Base-by-base conservation (phyloP, 352 stramenopile species). In the Phytophthora hibernalis region DNA sequence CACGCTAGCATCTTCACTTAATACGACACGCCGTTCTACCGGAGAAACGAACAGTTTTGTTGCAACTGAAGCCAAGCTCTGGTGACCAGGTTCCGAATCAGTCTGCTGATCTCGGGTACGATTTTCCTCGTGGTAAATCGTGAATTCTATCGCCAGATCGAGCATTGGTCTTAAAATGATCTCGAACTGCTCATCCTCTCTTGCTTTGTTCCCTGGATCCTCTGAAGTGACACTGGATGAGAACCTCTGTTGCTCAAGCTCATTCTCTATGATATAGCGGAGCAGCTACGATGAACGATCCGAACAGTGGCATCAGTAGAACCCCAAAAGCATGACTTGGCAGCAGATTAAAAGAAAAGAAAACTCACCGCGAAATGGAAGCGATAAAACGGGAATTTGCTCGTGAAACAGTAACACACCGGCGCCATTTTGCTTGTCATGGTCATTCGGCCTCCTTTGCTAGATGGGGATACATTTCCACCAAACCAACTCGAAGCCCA, bases 301-400 rank as follows among this genome's bases (percentile, higher is more conserved):
- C 26, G 40, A 3, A 24, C 26, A 31, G 26, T 31, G 26, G 26
- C 26, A 31, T 31, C 26, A 16, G 16, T 45, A 22, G 8, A 47
- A 47, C 3, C 8, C 1, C 18, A 28, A 24, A n/a, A 47, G 8
- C 21, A 7, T 47, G 40, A 24, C 18, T 18, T 40, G n/a, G 8
- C 26, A 47, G n/a, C 15, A 43, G 37, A 37, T 22, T 40, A 38
- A 33, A 9, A 59, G 18, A 54, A 47, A 38, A 45, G 5, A 16
- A 57, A 38, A 45, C 60, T 45, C 55, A 96, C 87, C 62, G 80
- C 68, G 64, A 93, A 96, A 53, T 96, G 84, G 13, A 96, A 78
- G 12, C 86, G 86, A 63, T 96, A 96, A 70, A 96, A 93, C 10
- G 87, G 87, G 47, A 93, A 96, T 30, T 96, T 96, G 79, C 85